These are phyloP conservation scores for Ascobolus immersus DNA, from an alignment of 495 filamentous ascomycete species.

Conservation along the genomic window DNA sequence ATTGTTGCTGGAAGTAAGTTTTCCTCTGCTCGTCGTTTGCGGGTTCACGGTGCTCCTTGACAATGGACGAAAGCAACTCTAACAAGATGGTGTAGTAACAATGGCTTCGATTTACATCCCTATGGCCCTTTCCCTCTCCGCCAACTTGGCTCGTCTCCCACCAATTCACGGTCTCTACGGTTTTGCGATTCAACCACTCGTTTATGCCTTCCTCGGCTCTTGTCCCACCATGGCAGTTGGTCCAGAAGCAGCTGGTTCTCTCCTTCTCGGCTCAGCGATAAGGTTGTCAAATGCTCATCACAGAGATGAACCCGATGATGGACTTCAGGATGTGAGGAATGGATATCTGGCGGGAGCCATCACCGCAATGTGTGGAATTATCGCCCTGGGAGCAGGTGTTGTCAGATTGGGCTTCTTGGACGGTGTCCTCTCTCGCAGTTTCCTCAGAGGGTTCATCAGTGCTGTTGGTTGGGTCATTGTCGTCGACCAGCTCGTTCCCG, in stretches of 20 bases:
- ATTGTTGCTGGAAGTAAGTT: slow-evolving; percentile 33
- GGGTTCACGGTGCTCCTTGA: neutral
- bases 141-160: slow-evolving; percentile 78
- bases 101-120: slow-evolving; percentile 94
- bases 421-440: slow-evolving; percentile 75
- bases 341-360: slow-evolving; percentile 73
- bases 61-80: neutral
- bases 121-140: slow-evolving; percentile 83
- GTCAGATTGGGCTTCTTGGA: slow-evolving; percentile 81
- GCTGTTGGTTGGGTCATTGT: slow-evolving; percentile 90
- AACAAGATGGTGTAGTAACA: slow-evolving; percentile 31
- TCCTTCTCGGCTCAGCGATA: slow-evolving; percentile 71
- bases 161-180: slow-evolving; percentile 88
- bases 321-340: slow-evolving; percentile 41
- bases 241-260: slow-evolving; percentile 77
- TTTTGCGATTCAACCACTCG: slow-evolving; percentile 73
- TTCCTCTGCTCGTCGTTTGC: neutral
- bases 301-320: slow-evolving; percentile 42
- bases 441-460: slow-evolving; percentile 83
- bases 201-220: slow-evolving; percentile 75
- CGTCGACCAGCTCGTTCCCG: slow-evolving; percentile 79
- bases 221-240: slow-evolving; percentile 86
- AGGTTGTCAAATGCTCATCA: slow-evolving; percentile 39
- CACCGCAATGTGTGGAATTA: slow-evolving; percentile 59
- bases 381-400: slow-evolving; percentile 62